A percentile compares a stretch with the other conserved stretches of the same genome.
phyloP scores from a whole-genome alignment of 345 rosid genomes.

The Balakata baccata region DNA sequence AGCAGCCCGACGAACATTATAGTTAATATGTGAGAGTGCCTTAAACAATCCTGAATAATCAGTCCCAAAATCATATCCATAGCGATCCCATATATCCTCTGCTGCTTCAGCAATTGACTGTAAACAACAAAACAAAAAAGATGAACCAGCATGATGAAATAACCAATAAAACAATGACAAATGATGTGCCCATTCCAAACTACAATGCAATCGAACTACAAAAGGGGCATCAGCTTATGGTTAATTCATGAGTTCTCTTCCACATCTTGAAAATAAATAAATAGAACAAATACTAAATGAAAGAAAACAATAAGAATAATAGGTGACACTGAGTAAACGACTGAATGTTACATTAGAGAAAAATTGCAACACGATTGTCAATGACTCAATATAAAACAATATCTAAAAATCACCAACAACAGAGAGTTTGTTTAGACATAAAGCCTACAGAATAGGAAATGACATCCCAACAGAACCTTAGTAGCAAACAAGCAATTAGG shows the following conservation, averaged over 20 bases:
- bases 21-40: slow-evolving; percentile 79
- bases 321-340: neutral
- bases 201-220: neutral
- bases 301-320: neutral
- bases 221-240: neutral
- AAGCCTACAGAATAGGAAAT: neutral
- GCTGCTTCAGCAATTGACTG: slow-evolving; percentile 89
- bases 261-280: neutral
- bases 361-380: neutral
- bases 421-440: neutral
- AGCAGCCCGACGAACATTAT: slow-evolving; percentile 81
- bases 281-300: neutral
- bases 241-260: neutral
- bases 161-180: neutral
- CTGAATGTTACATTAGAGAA: too few relatives aligned
- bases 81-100: slow-evolving; percentile 93
- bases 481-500: neutral
- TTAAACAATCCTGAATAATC: slow-evolving; percentile 84
- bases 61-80: slow-evolving; percentile 83
- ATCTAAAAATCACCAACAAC: neutral
- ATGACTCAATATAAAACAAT: neutral
- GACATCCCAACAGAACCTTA: neutral
- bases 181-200: neutral
- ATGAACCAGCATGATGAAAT: neutral
- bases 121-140: slow-evolving; percentile 19